Evolutionary conservation across 1,139 yeast species (phyloP).

Genomic region (Saccharomyces hybrid): DNA sequence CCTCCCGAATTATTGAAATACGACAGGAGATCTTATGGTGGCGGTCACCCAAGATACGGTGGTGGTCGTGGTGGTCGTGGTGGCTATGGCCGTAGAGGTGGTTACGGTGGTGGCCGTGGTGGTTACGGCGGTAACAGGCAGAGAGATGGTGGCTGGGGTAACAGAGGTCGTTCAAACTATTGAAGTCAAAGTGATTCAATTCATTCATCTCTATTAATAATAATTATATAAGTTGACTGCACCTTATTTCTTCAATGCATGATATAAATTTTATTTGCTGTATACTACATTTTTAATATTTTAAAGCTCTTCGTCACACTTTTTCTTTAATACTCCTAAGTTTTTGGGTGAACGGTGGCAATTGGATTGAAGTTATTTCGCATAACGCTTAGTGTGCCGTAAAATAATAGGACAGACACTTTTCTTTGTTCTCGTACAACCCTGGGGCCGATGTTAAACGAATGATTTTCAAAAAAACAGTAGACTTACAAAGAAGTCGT

Average conservation of each 20-base stretch:
- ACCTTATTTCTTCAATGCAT: background rate
- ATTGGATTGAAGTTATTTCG: background rate
- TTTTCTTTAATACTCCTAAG: background rate
- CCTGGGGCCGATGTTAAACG: background rate
- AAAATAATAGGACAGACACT: background rate
- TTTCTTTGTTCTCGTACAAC: background rate
- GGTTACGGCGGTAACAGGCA: slow-evolving; percentile 22
- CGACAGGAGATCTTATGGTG: slow-evolving; percentile 37
- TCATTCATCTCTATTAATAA: background rate
- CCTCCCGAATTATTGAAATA: slow-evolving; percentile 49
- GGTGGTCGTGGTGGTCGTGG: slow-evolving; percentile 49
- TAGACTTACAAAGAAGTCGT: background rate
- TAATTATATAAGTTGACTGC: background rate
- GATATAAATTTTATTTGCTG: background rate
- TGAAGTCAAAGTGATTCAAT: background rate
- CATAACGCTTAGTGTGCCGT: background rate
- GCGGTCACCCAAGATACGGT: slow-evolving; percentile 45
- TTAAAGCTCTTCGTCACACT: background rate
- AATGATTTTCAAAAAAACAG: background rate
- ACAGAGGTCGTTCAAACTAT: slow-evolving; percentile 13
- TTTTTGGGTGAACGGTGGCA: background rate
- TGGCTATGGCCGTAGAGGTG: slow-evolving; percentile 38
- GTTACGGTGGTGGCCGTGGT: slow-evolving; percentile 33
- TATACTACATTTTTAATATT: slow-evolving; percentile 2
- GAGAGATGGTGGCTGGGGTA: slow-evolving; percentile 29